Evolutionary conservation across 257 asterid species (phyloP), one percentile per base, ranked within the genome.

Genomic region (Thymus mandschuricus): DNA sequence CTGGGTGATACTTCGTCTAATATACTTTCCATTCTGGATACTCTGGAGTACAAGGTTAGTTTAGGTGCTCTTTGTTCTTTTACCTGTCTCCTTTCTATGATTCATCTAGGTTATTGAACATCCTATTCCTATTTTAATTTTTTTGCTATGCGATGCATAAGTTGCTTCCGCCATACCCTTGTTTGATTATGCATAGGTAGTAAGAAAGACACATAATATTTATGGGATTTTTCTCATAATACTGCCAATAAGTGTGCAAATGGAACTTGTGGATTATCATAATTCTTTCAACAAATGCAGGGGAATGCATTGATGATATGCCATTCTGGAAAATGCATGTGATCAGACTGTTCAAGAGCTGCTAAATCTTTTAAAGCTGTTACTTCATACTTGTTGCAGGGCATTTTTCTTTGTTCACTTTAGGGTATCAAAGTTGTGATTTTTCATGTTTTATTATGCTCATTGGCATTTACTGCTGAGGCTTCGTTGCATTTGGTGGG

Each of bases 11-110:
- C 98, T 92, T 81, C 98, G 99, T 56, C 91, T 95, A 71, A 86
- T 85, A 76, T 92, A 88, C 82, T 95, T 83, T 75, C 99, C 99
- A 4, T 92, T 95, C 74, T 95, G 98, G 98, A 73, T 95, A 69
- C 89, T 95, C 13, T 89, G 99, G 99, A 95, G 99, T 85, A 95
- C 99, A 48, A 95, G 99, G 99, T 92, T 55, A 50, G 76, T 74
- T 62, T 2, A 58, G 33, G 28, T 71, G 40, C 38, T 58, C 34
- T 15, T 50, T 51, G 11, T 41, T 21, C 21, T 21, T 45, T 68
- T 1, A n/a, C 12, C 69, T 9, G 11, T 58, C 11, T 5, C 33
- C 13, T 34, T 63, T 28, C 44, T 21, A 6, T 67, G 66, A 50
- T 64, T 76, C 68, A 46, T 45, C 43, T 13, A 21, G 58, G 40